Percentiles rank a stretch among this genome's conserved stretches.
Evolutionary conservation across 2,329 filamentous ascomycete species (phyloP).

Genomic region (Ophiosphaerella narmari): DNA sequence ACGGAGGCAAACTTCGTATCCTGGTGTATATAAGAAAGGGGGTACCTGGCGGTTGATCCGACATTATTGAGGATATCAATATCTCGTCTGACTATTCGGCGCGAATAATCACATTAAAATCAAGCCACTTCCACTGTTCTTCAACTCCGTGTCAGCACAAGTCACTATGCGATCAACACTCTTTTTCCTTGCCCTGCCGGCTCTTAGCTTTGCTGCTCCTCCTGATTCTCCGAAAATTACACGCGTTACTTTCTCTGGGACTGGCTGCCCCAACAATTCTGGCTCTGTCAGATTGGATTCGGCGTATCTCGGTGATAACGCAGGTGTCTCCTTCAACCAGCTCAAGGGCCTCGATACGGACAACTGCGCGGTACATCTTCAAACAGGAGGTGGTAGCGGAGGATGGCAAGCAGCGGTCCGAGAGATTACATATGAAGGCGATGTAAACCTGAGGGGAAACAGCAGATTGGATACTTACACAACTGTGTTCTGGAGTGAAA

Average conservation of each 20-base stretch:
- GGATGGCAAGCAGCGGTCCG: slow-evolving; percentile 39
- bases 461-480: slow-evolving; percentile 31
- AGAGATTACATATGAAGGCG: slow-evolving; percentile 29
- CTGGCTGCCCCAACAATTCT: slow-evolving; percentile 34
- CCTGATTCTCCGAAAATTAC: slow-evolving; percentile 29
- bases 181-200: slow-evolving; percentile 16
- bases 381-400: slow-evolving; percentile 23
- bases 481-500: slow-evolving; percentile 36
- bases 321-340: slow-evolving; percentile 28
- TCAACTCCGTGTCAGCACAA: background rate
- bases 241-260: slow-evolving; percentile 29
- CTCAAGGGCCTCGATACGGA: slow-evolving; percentile 29
- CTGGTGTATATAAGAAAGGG: slow-evolving; percentile 10
- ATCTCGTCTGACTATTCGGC: background rate
- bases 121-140: background rate
- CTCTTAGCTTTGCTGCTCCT: slow-evolving; percentile 24
- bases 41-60: background rate
- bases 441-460: slow-evolving; percentile 28
- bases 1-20: background rate
- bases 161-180: slow-evolving; percentile 21
- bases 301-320: slow-evolving; percentile 25
- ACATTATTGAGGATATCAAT: slow-evolving; percentile 1
- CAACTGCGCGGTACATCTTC: slow-evolving; percentile 39
- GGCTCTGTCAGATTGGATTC: slow-evolving; percentile 23
- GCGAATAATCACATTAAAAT: background rate